Conservation (phyloP, 768 basidiomycete genomes). For the Russula lepida region DNA sequence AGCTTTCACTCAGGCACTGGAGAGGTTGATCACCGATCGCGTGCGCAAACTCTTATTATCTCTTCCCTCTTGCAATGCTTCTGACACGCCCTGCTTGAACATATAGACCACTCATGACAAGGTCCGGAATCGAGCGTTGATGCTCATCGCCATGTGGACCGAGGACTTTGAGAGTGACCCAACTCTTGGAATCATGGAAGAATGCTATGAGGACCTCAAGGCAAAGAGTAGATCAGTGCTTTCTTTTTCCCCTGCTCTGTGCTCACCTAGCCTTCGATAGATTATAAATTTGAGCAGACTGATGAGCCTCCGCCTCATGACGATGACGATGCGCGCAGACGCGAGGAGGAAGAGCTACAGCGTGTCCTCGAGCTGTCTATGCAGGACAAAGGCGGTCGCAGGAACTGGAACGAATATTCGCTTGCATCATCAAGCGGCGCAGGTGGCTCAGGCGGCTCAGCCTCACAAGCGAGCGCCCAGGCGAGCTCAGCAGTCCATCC, state of each 20-base stretch:
- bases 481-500: slow-evolving; percentile 19
- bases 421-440: slow-evolving; percentile 32
- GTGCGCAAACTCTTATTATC: slow-evolving; percentile 33
- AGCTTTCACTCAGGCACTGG: slow-evolving; percentile 84
- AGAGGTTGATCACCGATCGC: slow-evolving; percentile 81
- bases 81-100: neutral
- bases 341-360: slow-evolving; percentile 92
- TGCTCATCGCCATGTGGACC: slow-evolving; percentile 74
- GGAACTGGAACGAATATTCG: slow-evolving; percentile 42
- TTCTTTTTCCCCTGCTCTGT: neutral
- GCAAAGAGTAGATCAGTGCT: slow-evolving; percentile 55
- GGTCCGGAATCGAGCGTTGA: slow-evolving; percentile 69
- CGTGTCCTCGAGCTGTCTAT: slow-evolving; percentile 90
- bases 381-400: slow-evolving; percentile 79
- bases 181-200: slow-evolving; percentile 82
- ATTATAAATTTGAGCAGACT: slow-evolving; percentile 60
- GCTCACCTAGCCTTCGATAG: slow-evolving; percentile 30
- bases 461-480: slow-evolving; percentile 25
- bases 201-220: slow-evolving; percentile 75
- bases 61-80: neutral
- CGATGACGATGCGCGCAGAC: slow-evolving; percentile 71
- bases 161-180: slow-evolving; percentile 74
- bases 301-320: slow-evolving; percentile 58
- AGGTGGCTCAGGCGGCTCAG: slow-evolving; percentile 27
- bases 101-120: slow-evolving; percentile 81